Conservation (phyloP, 495 filamentous ascomycete species). For the Penicillium cosmopolitanum region DNA sequence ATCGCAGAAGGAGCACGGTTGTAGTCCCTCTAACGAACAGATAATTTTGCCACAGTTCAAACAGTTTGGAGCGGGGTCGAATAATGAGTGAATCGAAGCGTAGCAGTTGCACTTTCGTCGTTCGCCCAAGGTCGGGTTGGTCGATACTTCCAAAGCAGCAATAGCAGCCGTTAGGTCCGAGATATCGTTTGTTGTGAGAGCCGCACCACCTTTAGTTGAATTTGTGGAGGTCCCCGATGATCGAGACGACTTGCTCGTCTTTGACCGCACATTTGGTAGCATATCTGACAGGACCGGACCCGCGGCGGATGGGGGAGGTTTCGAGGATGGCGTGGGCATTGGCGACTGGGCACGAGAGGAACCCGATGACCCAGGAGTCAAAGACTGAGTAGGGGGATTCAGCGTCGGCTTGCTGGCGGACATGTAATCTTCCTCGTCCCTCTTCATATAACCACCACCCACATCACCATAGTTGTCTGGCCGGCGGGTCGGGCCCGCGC, state of each 20-base stretch:
- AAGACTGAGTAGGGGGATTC: constrained; percentile 36
- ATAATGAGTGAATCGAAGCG: constrained; percentile 80
- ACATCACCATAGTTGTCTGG: constrained; percentile 63
- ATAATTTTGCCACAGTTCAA: constrained; percentile 94
- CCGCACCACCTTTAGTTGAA: constrained; percentile 24
- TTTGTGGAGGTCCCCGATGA: constrained; percentile 53
- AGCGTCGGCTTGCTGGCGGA: constrained; percentile 29
- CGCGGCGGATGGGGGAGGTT: constrained; percentile 66
- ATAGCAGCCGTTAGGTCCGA: constrained; percentile 90
- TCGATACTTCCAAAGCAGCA: constrained; percentile 84
- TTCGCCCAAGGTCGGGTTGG: constrained; percentile 71
- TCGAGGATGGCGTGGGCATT: constrained; percentile 46
- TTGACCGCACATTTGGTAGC: constrained; percentile 64
- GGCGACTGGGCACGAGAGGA: constrained; percentile 44
- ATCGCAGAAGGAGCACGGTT: constrained; percentile 92
- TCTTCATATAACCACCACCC: constrained; percentile 63
- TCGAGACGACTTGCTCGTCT: constrained; percentile 57
- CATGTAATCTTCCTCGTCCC: constrained; percentile 66
- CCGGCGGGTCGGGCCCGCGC: constrained; percentile 59
- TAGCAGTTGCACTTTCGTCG: constrained; percentile 80
- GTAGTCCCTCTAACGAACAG: constrained; percentile 90
- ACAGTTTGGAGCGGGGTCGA: constrained; percentile 89
- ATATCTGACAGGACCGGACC: constrained; percentile 82
- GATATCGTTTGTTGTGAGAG: constrained; percentile 64
- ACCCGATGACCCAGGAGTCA: constrained; percentile 27